Percentiles rank a stretch among this genome's conserved stretches.
These are phyloP conservation scores for Lupinus albus DNA, from an alignment of 306 rosid species.

Conservation along the genomic window DNA sequence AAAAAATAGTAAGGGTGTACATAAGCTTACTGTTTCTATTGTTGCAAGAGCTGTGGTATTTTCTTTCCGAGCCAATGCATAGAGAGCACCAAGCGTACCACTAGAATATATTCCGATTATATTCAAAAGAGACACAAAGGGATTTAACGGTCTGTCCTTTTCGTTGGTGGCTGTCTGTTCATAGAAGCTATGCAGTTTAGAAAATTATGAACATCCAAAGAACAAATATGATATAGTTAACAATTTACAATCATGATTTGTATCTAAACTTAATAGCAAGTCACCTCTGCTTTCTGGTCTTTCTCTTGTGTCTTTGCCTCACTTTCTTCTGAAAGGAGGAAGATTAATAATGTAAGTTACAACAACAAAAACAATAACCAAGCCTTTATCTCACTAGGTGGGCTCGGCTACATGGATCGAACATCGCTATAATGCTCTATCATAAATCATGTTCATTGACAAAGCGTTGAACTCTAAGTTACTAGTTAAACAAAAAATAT, in stretches of 20 bases:
- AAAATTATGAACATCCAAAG: slow-evolving; percentile 32
- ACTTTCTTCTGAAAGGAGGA: slow-evolving; percentile 56
- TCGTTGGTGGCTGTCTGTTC: slow-evolving; percentile 49
- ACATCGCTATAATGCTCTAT: no score
- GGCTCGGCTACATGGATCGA: no score
- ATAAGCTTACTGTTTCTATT: slow-evolving; percentile 73
- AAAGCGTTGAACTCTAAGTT: no score
- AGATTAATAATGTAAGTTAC: slow-evolving; percentile 32
- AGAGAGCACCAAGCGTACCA: slow-evolving; percentile 77
- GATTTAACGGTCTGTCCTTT: slow-evolving; percentile 47
- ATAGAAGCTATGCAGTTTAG: slow-evolving; percentile 44
- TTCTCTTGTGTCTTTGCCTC: slow-evolving; percentile 51
- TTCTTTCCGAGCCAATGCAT: slow-evolving; percentile 64
- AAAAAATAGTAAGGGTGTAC: slow-evolving; percentile 28
- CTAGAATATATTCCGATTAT: slow-evolving; percentile 66
- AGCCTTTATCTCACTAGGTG: no score
- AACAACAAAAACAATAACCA: no score
- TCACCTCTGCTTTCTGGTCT: slow-evolving; percentile 64
- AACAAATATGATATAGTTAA: slow-evolving; percentile 17
- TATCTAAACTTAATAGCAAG: slow-evolving; percentile 41
- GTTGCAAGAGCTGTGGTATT: slow-evolving; percentile 50
- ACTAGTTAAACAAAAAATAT: not conserved
- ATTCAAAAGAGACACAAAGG: slow-evolving; percentile 57
- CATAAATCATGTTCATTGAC: no score
- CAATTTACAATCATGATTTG: slow-evolving; percentile 38